These are phyloP conservation scores for Annulohypoxylon truncatum DNA, from an alignment of 2,329 filamentous ascomycete genomes.

Conservation along the genomic window DNA sequence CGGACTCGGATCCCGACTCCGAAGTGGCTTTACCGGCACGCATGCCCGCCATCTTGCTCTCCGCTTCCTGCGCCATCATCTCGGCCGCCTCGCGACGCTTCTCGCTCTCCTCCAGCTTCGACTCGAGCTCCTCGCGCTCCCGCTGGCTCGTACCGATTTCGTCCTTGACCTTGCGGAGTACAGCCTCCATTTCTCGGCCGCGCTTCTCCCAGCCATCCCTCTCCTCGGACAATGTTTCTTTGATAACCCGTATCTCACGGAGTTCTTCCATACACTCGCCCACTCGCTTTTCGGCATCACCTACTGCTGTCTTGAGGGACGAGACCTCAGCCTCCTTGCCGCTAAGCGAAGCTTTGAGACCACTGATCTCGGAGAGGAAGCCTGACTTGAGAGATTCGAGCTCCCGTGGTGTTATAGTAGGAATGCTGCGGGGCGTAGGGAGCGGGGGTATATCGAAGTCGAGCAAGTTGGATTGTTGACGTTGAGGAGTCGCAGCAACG, in stretches of 20 bases:
- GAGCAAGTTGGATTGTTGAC: constrained; percentile 75
- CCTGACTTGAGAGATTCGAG: constrained; percentile 91
- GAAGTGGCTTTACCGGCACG: constrained; percentile 68
- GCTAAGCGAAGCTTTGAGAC: constrained; percentile 89
- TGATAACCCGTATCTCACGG: constrained; percentile 77
- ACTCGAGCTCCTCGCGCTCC: constrained; percentile 83
- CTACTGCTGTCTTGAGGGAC: constrained; percentile 86
- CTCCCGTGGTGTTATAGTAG: constrained; percentile 90
- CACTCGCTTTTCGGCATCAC: constrained; percentile 90
- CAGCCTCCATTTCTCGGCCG: constrained; percentile 84
- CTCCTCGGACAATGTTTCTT: constrained; percentile 79
- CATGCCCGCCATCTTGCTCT: constrained; percentile 80
- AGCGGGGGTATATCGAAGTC: constrained; percentile 95
- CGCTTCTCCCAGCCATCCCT: constrained; percentile 86
- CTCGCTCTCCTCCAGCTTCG: constrained; percentile 81
- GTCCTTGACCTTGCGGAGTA: constrained; percentile 82
- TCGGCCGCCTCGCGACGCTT: constrained; percentile 79
- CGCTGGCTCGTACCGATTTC: constrained; percentile 82
- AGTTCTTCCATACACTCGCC: constrained; percentile 86
- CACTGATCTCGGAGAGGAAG: constrained; percentile 92
- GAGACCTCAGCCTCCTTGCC: constrained; percentile 93
- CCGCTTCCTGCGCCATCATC: constrained; percentile 79
- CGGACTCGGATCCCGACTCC: constrained; percentile 46
- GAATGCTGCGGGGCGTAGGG: constrained; percentile 90
- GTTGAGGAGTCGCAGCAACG: constrained; percentile 59